Base-by-base conservation (phyloP, 75 land plant genomes). In the Isoetes taiwanensis region DNA sequence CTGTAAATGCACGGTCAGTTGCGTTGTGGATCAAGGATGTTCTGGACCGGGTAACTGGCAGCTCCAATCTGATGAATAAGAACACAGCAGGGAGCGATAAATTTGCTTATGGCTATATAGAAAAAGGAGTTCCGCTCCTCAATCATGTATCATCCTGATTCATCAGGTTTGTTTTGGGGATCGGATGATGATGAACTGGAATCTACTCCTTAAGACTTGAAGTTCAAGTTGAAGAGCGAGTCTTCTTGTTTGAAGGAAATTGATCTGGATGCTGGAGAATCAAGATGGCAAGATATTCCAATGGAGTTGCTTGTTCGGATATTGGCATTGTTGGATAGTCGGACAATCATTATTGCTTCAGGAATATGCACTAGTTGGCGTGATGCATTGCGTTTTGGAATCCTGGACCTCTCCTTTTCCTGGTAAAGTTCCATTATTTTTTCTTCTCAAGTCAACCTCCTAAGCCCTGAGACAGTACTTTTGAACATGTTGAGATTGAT, bases 321-420 rank as follows among this genome's bases (percentile, higher is more conserved):
- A 30, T 43, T 86, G 16, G 63, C 76, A 0, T 65, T 86, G 28
- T 84, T 76, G 28, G 97, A 86, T 65, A 74, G 80, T 57, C 75
- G 76, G 16, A 72, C 87, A 9, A 73, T 78, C 6, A 67, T 90
- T 29, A 57, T 78, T 30, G 94, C 80, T 2, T 66, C 78, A 16
- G 94, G 93, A 28, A 86, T 90, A n/a, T 90, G 96, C 35, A 74
- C 80, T 25, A 83, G 86, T 1, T 90, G 96, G 96, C 80, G 93
- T 41, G 87, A 82, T 34, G 86, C 94, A 30, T 54, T 86, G 17
- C 61, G 48, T 37, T 64, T 65, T 32, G 97, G 93, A 30, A 70
- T 83, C 24, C 65, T 70, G 32, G 79, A 76, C 41, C 80, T 90
- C 31, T 83, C 78, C 0, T 62, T 90, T 24, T 87, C 94, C 20